Conservation (phyloP, 371 early-diverging fungal genomes). For the Mucor indicus region DNA sequence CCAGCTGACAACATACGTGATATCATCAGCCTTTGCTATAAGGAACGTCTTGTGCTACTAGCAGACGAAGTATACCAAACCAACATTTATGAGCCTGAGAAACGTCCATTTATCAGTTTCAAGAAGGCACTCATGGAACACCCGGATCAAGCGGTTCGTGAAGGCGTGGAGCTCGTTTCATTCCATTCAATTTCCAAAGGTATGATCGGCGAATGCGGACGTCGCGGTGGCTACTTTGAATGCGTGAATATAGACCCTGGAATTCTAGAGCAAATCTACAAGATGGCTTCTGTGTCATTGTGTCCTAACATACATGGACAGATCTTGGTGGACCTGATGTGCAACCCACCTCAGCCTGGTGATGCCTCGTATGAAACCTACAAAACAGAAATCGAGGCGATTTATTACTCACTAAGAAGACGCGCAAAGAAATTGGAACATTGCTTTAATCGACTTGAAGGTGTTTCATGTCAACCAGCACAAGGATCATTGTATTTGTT, state of each 20-base stretch:
- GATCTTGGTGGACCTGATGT: conserved; percentile 92
- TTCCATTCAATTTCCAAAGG: conserved; percentile 97
- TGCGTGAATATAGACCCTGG: conserved; percentile 75
- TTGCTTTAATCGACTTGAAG: conserved; percentile 84
- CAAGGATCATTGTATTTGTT: conserved; percentile 96
- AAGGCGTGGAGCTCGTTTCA: conserved; percentile 77
- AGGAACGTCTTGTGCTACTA: conserved; percentile 73
- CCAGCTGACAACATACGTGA: conserved; percentile 73
- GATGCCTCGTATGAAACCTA: conserved; percentile 79
- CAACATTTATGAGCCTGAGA: conserved; percentile 77
- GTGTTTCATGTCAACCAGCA: conserved; percentile 85
- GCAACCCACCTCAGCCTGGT: conserved; percentile 82
- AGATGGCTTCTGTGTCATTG: conserved; percentile 87
- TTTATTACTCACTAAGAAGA: conserved; percentile 82
- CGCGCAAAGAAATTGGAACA: conserved; percentile 76
- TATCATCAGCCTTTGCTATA: conserved; percentile 77
- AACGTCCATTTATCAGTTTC: conserved; percentile 88
- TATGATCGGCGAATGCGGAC: conserved; percentile 97
- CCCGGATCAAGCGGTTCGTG: conserved; percentile 23
- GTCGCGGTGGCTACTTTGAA: conserved; percentile 98
- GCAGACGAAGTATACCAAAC: conserved; percentile 98
- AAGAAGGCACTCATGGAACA: conserved; percentile 75
- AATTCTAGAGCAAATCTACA: conserved; percentile 87
- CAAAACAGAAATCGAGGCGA: conserved; percentile 65
- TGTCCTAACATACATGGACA: conserved; percentile 90